Percentiles rank a stretch among this genome's conserved stretches.
Evolutionary conservation across 345 rosid species (phyloP).

Genomic region (Nephelium lappaceum): DNA sequence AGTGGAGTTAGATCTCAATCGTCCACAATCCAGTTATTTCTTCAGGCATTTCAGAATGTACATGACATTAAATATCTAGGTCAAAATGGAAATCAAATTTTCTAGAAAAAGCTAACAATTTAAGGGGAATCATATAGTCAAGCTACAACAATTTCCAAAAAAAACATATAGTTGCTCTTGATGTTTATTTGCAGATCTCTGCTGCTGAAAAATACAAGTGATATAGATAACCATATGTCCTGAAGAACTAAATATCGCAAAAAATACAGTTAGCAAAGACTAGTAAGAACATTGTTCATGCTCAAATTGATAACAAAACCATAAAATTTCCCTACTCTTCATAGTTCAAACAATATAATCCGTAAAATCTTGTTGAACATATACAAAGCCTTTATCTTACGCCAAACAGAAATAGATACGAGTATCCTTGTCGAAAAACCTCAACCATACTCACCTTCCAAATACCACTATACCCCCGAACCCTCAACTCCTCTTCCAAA

Average conservation of each 20-base stretch:
- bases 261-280: background rate
- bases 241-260: background rate
- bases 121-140: background rate
- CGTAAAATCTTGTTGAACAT: background rate
- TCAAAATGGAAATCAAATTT: background rate
- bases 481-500: slow-evolving; percentile 66
- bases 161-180: background rate
- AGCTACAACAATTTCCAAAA: background rate
- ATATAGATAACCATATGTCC: background rate
- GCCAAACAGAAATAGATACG: background rate
- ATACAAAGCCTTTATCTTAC: background rate
- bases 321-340: background rate
- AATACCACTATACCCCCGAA: slow-evolving; percentile 70
- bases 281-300: background rate
- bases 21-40: slow-evolving; percentile 6
- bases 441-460: slow-evolving; percentile 67
- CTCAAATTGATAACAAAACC: background rate
- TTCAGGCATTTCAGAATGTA: background rate
- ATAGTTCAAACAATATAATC: background rate
- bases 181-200: background rate
- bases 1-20: slow-evolving; percentile 7
- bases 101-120: background rate
- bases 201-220: background rate
- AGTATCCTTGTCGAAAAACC: background rate
- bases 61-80: background rate